Base-by-base conservation (phyloP, 164 flowering plant genomes). In the Warburgia ugandensis region DNA sequence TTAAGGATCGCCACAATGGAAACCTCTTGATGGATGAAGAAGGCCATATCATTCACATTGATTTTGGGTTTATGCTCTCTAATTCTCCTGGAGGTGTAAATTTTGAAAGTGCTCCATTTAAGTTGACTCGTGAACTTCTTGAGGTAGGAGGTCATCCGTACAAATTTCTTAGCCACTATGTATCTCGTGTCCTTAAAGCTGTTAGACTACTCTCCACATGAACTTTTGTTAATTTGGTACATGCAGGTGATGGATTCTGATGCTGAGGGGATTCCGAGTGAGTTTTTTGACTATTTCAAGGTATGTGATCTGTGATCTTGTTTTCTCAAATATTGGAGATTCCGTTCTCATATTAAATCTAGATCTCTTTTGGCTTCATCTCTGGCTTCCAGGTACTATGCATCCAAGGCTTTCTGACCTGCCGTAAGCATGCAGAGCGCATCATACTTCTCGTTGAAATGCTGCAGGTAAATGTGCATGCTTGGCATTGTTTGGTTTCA, bases 21-120 rank as follows among this genome's bases (percentile, higher is more conserved):
- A 94, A 94, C 62, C 77, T 94, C 28, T 69, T 94, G 71, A 59
- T 94, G 82, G 99, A 90, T 75, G 99, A 94, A 72, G 99, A 94
- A 63, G 99, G 99, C 31, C 99, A 89, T 70, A 83, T 94, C 42
- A 94, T 94, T 64, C 99, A 94, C 62, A 89, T 94, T 57, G 99
- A 94, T 68, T 94, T 94, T 73, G 99, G 99, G 32, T 94, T 94
- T 67, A 84, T 94, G 97, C 88, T 94, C 14, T 94, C 99, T 9
- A 94, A 94, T 72, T 94, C 99, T 42, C 99, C 99, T 45, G 99
- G 99, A 16, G 97, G 97, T 54, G 99, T 94, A 13, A 94, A 94
- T 74, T 94, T 94, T 75, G 99, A 94, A 64, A 94, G 99, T 74
- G 99, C 99, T 20, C 99, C 99, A 43, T 94, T 94, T 70, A 94